These are phyloP conservation scores for Paraphoma chrysanthemicola DNA, from an alignment of 2,329 filamentous ascomycete genomes.

Conservation along the genomic window DNA sequence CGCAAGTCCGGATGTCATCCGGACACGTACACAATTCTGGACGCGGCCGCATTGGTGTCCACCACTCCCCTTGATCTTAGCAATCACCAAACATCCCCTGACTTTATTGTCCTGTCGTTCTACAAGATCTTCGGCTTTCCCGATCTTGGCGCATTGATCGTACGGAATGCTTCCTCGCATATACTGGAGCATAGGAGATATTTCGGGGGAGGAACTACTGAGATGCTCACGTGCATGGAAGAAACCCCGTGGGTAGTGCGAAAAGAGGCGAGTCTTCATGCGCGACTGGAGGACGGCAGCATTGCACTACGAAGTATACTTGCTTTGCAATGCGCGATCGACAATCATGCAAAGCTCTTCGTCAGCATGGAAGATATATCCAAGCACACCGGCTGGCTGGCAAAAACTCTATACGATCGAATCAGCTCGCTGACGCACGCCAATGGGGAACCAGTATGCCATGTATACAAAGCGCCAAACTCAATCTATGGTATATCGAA, in stretches of 20 bases:
- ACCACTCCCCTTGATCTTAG: conserved; percentile 65
- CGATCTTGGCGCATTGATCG: conserved; percentile 82
- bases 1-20: conserved; percentile 44
- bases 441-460: conserved; percentile 61
- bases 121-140: conserved; percentile 98
- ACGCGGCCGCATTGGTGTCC: conserved; percentile 70
- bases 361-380: conserved; percentile 66
- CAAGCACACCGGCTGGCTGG: conserved; percentile 63
- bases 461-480: conserved; percentile 62
- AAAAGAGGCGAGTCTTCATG: conserved; percentile 62
- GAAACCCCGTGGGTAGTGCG: conserved; percentile 61
- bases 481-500: conserved; percentile 59
- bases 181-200: conserved; percentile 63
- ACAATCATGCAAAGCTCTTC: conserved; percentile 63
- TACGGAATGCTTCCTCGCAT: conserved; percentile 72
- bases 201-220: conserved; percentile 71
- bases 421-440: conserved; percentile 58
- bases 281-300: conserved; percentile 71
- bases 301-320: conserved; percentile 70
- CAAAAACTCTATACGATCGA: conserved; percentile 56
- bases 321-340: conserved; percentile 66
- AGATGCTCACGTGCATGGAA: conserved; percentile 63
- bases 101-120: conserved; percentile 85
- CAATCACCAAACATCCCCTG: conserved; percentile 68
- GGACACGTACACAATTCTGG: conserved; percentile 72